Base-by-base conservation (phyloP, 1,284 basidiomycete genomes). In the Meira miltonrushii region DNA sequence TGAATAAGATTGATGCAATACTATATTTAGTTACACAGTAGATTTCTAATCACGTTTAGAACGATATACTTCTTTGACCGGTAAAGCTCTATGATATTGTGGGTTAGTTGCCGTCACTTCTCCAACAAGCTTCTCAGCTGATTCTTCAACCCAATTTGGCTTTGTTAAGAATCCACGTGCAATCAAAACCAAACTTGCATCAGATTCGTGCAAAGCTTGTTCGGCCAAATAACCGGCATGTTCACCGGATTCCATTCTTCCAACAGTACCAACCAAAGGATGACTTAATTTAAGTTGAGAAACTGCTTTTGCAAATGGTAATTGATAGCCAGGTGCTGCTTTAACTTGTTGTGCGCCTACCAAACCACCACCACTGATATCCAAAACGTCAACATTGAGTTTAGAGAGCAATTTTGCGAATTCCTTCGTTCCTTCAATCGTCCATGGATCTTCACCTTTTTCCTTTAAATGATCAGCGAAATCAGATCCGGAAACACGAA, bases 401-500 rank as follows among this genome's bases (percentile, higher is more conserved):
- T 64, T 56, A 1, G 68, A 68, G n/a, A 78, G 63, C 33, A 61
- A 19, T 15, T 60, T 58, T 1, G 72, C 69, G 3, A 77, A 61
- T 37, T 64, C 46, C 8, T 66, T 68, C 1, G 74, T 70, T 17
- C 67, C 58, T 25, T 72, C 68, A 25, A 68, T 33, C 11, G 64
- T 67, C 75, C 75, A 77, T 11, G 61, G 65, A 13, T 65, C 65
- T 37, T 59, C 57, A 17, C 64, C 51, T 11, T 58, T 57, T 0
- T 58, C 63, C 8, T 69, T 44, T 13, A 60, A 38, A 25, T 59
- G 58, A 9, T 78, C 74, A 17, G 69, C 62, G 58, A 60, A 75
- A 63, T 78, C 74, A 13, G 72, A 73, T 25, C 62, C 64, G 50
- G 61, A 65, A 57, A 77, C 59, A 25, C 75, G 68, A 2, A 78